Percentiles rank a stretch among this genome's conserved stretches.
Evolutionary conservation across 2,329 filamentous ascomycete species (phyloP).

Genomic region (Penicillium sp.): DNA sequence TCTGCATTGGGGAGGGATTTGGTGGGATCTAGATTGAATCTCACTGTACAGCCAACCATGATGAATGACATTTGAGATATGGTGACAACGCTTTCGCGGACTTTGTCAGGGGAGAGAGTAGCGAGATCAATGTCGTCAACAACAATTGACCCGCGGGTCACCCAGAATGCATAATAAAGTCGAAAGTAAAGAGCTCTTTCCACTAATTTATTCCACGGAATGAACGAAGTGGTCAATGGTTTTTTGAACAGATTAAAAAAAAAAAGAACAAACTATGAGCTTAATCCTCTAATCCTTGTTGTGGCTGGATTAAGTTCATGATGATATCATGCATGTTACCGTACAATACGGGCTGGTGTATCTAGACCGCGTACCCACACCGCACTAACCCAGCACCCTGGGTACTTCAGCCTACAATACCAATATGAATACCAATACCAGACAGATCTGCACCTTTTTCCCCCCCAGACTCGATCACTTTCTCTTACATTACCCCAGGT

Average conservation of each 20-base stretch:
- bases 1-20: neutral
- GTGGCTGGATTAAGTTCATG: neutral
- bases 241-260: neutral
- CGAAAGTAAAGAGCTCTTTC: constrained; percentile 48
- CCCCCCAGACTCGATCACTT: neutral
- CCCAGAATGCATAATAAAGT: neutral
- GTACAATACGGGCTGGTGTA: neutral
- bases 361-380: neutral
- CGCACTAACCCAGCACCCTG: neutral
- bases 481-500: constrained; percentile 21
- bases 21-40: constrained; percentile 1
- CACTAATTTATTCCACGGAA: constrained; percentile 54
- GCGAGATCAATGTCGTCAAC: constrained; percentile 1
- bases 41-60: neutral
- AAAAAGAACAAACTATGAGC: neutral
- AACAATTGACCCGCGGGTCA: neutral
- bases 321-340: constrained; percentile 2
- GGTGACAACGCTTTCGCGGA: constrained; percentile 1
- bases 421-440: constrained; percentile 1
- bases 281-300: neutral
- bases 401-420: neutral
- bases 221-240: too few relatives aligned
- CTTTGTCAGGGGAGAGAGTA: neutral
- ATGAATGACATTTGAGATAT: neutral
- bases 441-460: neutral